phyloP scores from a whole-genome alignment of 2,329 filamentous ascomycete species.

The Alternaria postmessia region DNA sequence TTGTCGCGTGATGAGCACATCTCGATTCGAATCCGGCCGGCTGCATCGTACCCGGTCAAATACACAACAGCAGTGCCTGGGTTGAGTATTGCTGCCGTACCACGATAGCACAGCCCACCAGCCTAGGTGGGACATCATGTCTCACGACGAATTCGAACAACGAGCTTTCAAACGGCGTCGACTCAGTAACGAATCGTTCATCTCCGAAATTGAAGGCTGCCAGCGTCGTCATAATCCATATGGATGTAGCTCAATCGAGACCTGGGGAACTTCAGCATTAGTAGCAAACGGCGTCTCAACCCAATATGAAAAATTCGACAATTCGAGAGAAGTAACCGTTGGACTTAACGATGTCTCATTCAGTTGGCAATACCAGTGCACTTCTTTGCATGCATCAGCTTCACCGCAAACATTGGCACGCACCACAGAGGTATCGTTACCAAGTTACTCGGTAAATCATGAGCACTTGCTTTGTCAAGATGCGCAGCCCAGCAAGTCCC shows the following conservation, averaged over 20 bases:
- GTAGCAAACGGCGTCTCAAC: neutral
- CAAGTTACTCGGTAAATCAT: neutral
- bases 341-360: neutral
- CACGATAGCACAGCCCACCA: neutral
- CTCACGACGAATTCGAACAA: neutral
- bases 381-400: neutral
- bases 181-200: accelerated
- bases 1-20: accelerated
- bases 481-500: neutral
- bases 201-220: accelerated
- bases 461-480: neutral
- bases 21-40: neutral
- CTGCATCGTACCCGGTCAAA: neutral
- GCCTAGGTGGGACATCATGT: neutral
- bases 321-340: neutral
- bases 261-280: neutral
- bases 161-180: neutral
- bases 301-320: neutral
- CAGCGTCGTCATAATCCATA: neutral
- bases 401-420: neutral
- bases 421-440: neutral
- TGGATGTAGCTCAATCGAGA: neutral
- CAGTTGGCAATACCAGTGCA: neutral
- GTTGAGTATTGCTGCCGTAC: neutral
- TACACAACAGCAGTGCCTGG: neutral